Percentiles rank a stretch among this genome's conserved stretches.
Evolutionary conservation across 2,329 filamentous ascomycete species (phyloP).

Genomic region (Cercospora sojina): DNA sequence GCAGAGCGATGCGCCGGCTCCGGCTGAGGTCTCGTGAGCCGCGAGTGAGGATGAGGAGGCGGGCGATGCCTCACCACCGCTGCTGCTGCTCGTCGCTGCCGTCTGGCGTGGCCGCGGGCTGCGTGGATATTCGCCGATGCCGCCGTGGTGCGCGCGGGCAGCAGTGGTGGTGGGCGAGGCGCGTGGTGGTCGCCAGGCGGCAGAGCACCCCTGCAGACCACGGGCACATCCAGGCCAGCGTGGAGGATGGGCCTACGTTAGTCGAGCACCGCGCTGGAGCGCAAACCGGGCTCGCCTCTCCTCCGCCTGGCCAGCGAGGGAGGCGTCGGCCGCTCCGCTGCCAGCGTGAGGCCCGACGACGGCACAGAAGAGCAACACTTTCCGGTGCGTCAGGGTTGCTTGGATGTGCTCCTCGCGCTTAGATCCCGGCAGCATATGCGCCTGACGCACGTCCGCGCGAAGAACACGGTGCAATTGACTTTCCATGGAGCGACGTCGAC

Average conservation of each 20-base stretch:
- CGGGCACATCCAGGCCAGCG: neutral
- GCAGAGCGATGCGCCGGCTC: constrained; percentile 13
- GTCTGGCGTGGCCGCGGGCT: neutral
- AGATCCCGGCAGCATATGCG: constrained; percentile 9
- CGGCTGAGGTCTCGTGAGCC: constrained; percentile 10
- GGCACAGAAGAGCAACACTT: neutral
- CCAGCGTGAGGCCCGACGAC: neutral
- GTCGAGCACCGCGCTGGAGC: constrained; percentile 10
- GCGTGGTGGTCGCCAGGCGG: neutral
- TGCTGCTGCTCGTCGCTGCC: neutral
- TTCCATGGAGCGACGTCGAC: neutral
- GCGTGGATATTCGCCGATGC: neutral
- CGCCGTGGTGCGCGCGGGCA: neutral
- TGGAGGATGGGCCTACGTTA: neutral
- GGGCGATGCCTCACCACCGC: neutral
- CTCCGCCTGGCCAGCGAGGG: neutral
- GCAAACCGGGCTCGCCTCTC: constrained; percentile 14
- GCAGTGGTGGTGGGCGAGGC: neutral
- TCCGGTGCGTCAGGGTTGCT: neutral
- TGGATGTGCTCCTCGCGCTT: constrained; percentile 6
- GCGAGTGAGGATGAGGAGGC: neutral
- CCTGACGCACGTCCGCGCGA: constrained; percentile 5
- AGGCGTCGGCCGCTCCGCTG: constrained; percentile 9
- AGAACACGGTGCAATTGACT: neutral
- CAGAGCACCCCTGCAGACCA: neutral